These are phyloP conservation scores for Ophiostoma perfectum DNA, from an alignment of 2,329 filamentous ascomycete species.

Conservation along the genomic window DNA sequence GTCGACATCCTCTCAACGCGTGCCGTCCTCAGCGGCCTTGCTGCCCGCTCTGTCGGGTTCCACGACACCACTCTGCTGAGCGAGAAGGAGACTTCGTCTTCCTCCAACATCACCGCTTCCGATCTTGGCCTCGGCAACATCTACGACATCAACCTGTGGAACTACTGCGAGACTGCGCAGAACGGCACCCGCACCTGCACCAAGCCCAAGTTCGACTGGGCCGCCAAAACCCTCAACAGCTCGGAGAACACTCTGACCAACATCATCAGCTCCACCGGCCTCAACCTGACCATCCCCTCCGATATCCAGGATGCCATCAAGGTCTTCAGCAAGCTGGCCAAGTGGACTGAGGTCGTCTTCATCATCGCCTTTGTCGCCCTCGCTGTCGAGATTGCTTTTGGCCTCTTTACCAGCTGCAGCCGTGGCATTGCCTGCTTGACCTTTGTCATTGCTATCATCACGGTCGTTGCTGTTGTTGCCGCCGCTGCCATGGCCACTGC, in stretches of 20 bases:
- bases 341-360: constrained; percentile 81
- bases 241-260: constrained; percentile 52
- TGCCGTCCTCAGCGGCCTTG: background rate
- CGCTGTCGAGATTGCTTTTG: constrained; percentile 65
- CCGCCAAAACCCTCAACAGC: constrained; percentile 62
- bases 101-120: constrained; percentile 49
- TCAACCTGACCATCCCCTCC: constrained; percentile 59
- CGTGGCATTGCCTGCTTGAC: constrained; percentile 76
- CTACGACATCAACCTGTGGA: constrained; percentile 81
- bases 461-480: constrained; percentile 50
- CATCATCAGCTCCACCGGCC: constrained; percentile 44
- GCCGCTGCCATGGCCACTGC: constrained; percentile 70
- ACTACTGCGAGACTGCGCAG: constrained; percentile 66
- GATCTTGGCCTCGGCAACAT: constrained; percentile 62
- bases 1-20: constrained; percentile 17
- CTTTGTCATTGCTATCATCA: constrained; percentile 65
- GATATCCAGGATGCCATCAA: constrained; percentile 63
- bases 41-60: constrained; percentile 13
- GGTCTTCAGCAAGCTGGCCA: constrained; percentile 66
- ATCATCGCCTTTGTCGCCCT: constrained; percentile 67
- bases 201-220: constrained; percentile 68
- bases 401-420: constrained; percentile 77
- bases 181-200: constrained; percentile 62
- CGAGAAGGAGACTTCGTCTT: constrained; percentile 25
- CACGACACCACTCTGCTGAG: constrained; percentile 22